Base-by-base conservation (phyloP, 2,329 filamentous ascomycete genomes). In the Fusarium virguliforme region DNA sequence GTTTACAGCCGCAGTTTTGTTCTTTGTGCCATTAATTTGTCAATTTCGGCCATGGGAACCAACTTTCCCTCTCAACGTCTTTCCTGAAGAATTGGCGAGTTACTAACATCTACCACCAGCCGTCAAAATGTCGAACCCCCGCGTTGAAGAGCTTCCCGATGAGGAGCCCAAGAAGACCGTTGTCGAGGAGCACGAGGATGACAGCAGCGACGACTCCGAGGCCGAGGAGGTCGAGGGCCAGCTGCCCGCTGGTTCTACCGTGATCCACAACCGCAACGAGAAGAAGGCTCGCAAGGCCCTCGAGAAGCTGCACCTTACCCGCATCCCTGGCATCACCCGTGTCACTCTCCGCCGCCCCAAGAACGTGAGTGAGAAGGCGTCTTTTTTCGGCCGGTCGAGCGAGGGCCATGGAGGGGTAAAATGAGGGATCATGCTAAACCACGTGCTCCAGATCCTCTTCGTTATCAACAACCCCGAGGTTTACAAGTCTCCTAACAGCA, bases 221-320 rank as follows among this genome's bases (percentile, higher is more conserved):
- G 91, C 88, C 77, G 94, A 96, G 78, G 93, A 97, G 78, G 92
- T 92, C 78, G 94, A 96, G 83, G 91, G 89, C 71, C 89, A 89
- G 76, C 82, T 89, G 75, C 94, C 95, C 82, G 92, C 93, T 76
- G 96, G 95, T 81, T 93, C 94, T 80, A 90, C 92, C 81, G 90
- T 96, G 79, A 92, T 99, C 81, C 95, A 98, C 90, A 97, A 94
- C 82, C 94, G 96, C 85, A 98, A 98, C 88, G 96, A 99, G 92
- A 99, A 99, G 93, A 99, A 99, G 92, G 97, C 96, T 79, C 92
- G 96, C 87, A 99, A 99, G 91, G 94, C 95, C 81, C 97, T 99
- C 83, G 93, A 94, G 85, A 99, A 99, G 91, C 91, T 98, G 81
- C 95, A 97, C 83, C 88, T 99, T 82, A 96, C 94, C 89, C 94